Conservation (phyloP, 257 asterid genomes). For the Handroanthus guayacan region DNA sequence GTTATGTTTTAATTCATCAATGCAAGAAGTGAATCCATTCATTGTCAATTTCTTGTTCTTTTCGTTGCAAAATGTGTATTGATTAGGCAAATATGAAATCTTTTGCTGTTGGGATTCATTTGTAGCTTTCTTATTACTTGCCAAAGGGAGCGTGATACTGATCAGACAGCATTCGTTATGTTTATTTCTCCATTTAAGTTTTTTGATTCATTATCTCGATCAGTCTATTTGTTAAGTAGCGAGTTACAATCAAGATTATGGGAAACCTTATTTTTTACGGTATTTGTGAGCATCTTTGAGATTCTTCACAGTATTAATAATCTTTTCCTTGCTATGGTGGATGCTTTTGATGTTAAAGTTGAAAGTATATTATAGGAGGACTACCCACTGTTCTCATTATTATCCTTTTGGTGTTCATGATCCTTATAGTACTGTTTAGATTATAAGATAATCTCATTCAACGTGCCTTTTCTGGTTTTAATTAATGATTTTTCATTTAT, state of each 20-base stretch:
- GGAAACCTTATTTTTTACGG: not conserved
- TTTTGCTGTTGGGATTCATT: constrained; percentile 18
- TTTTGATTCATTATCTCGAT: not conserved
- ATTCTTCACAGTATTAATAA: not conserved
- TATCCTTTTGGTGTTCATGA: not conserved
- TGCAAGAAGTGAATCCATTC: not conserved
- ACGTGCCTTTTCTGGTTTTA: not conserved
- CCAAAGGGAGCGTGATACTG: not conserved
- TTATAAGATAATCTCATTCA: not conserved
- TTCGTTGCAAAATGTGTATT: not conserved
- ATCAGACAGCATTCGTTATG: not conserved
- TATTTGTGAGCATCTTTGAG: not conserved
- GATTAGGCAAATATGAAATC: not conserved
- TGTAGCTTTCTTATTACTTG: constrained; percentile 16
- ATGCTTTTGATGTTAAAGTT: not conserved
- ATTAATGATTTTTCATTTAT: not conserved
- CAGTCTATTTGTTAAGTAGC: not conserved
- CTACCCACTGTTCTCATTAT: not conserved
- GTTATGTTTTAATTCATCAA: constrained; percentile 12
- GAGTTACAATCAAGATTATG: not conserved
- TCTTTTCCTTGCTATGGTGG: not conserved
- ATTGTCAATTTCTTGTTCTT: not conserved
- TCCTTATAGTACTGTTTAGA: not conserved
- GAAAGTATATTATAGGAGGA: constrained; percentile 5
- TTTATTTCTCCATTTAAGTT: not conserved